Percentiles rank a stretch among this genome's conserved stretches.
Conservation (phyloP, 495 filamentous ascomycete species). For the Baudoinia panamericana region DNA sequence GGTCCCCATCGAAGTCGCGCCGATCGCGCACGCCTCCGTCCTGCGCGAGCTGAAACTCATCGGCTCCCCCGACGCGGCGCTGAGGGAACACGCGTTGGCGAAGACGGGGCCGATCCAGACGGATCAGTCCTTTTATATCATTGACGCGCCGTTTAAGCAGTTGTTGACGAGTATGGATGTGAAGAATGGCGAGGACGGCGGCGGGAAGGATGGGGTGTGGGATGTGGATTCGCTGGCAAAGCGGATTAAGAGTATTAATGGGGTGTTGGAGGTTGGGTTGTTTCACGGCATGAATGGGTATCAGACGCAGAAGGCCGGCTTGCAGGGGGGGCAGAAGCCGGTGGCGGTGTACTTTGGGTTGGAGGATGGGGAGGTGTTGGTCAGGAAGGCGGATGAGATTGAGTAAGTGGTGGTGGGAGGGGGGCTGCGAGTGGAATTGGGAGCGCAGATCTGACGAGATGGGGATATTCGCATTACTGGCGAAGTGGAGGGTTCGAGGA, state of each 20-base stretch:
- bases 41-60: constrained; percentile 52
- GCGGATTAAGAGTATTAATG: constrained; percentile 66
- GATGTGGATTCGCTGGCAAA: constrained; percentile 60
- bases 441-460: no score
- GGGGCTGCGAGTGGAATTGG: no score
- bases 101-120: constrained; percentile 80
- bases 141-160: constrained; percentile 73
- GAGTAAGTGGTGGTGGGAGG: no score
- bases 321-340: constrained; percentile 67
- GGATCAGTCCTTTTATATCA: constrained; percentile 85
- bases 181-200: constrained; percentile 27
- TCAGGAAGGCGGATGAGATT: constrained; percentile 16
- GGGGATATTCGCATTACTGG: no score
- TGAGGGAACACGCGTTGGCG: constrained; percentile 51
- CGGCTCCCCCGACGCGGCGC: constrained; percentile 51
- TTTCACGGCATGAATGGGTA: constrained; percentile 69
- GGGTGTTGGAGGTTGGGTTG: constrained; percentile 83
- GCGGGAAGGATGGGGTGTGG: constrained; percentile 41
- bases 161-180: constrained; percentile 52
- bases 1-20: constrained; percentile 87
- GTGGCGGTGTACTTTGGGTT: constrained; percentile 91
- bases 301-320: constrained; percentile 40
- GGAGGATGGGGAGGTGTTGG: constrained; percentile 48
- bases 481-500: no score
- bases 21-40: constrained; percentile 61